These are phyloP conservation scores for Apophysomyces sp. DNA, from an alignment of 371 early-diverging fungal species.

Conservation along the genomic window DNA sequence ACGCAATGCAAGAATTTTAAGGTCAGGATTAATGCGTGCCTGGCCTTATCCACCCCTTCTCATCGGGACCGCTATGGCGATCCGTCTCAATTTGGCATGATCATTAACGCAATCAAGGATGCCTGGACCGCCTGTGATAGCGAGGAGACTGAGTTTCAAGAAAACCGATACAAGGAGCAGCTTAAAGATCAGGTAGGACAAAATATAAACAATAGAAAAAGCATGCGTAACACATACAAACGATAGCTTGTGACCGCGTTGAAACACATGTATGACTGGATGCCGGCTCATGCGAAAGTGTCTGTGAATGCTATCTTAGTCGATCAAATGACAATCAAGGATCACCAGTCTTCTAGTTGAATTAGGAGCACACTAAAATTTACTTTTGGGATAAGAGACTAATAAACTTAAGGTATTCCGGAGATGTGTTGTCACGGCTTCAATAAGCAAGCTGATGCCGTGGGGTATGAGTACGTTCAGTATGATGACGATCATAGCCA, in stretches of 20 bases:
- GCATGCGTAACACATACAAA: neutral
- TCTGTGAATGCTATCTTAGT: neutral
- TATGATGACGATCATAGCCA: too few relatives aligned
- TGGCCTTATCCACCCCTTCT: constrained; percentile 59
- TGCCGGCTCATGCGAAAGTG: neutral
- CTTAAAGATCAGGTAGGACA: constrained; percentile 58
- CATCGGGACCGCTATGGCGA: constrained; percentile 51
- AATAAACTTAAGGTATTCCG: too few relatives aligned
- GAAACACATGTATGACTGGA: neutral
- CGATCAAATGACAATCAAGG: neutral
- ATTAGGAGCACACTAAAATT: too few relatives aligned
- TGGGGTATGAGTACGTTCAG: too few relatives aligned
- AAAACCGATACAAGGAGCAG: constrained; percentile 61
- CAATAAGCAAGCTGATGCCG: too few relatives aligned
- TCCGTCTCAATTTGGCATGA: constrained; percentile 25
- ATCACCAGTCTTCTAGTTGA: too few relatives aligned
- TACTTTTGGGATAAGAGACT: too few relatives aligned
- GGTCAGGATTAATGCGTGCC: constrained; percentile 77
- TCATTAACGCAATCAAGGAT: constrained; percentile 43
- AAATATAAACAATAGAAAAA: neutral
- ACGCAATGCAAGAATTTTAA: constrained; percentile 73
- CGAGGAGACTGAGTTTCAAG: constrained; percentile 47
- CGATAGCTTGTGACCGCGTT: neutral
- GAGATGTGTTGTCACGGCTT: too few relatives aligned
- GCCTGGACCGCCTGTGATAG: constrained; percentile 40